These are phyloP conservation scores for Spencermartinsiella europaea DNA, from an alignment of 805 yeast species.

Conservation along the genomic window DNA sequence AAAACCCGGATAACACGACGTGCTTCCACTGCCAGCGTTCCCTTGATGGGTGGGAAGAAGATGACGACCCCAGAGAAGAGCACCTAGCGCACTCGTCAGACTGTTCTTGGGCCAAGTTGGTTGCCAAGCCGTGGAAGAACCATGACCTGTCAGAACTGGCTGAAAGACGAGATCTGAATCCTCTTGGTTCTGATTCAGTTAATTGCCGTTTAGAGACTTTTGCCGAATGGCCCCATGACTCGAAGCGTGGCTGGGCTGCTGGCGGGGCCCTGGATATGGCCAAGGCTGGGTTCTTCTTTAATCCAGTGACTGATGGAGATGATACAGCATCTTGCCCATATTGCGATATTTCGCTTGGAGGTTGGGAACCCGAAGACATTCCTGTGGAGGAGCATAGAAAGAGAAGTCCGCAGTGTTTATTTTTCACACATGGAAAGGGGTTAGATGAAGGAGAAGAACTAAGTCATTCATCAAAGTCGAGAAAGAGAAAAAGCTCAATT, in stretches of 20 bases:
- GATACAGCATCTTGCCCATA: slow-evolving; percentile 59
- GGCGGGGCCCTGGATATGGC: slow-evolving; percentile 43
- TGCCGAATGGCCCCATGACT: slow-evolving; percentile 35
- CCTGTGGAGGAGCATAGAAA: slow-evolving; percentile 56
- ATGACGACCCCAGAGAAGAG: slow-evolving; percentile 46
- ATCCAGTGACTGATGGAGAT: slow-evolving; percentile 44
- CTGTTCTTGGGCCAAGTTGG: slow-evolving; percentile 34
- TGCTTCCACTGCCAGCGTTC: slow-evolving; percentile 56
- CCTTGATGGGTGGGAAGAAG: slow-evolving; percentile 53
- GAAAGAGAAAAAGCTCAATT: not conserved
- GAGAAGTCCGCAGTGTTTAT: slow-evolving; percentile 40
- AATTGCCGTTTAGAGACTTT: slow-evolving; percentile 25
- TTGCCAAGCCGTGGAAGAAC: slow-evolving; percentile 22
- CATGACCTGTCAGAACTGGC: not conserved
- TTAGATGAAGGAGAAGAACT: not conserved
- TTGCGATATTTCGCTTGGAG: slow-evolving; percentile 60
- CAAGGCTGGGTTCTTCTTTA: slow-evolving; percentile 59
- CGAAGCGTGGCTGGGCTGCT: slow-evolving; percentile 37
- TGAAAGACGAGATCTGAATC: slow-evolving; percentile 15
- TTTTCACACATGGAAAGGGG: slow-evolving; percentile 27
- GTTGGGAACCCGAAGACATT: slow-evolving; percentile 66
- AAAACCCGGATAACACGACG: slow-evolving; percentile 45
- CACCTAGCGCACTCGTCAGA: slow-evolving; percentile 37
- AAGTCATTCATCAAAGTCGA: not conserved
- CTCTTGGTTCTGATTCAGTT: slow-evolving; percentile 21